phyloP scores from a whole-genome alignment of 2,329 filamentous ascomycete genomes.

The Hypoxylon sp. region DNA sequence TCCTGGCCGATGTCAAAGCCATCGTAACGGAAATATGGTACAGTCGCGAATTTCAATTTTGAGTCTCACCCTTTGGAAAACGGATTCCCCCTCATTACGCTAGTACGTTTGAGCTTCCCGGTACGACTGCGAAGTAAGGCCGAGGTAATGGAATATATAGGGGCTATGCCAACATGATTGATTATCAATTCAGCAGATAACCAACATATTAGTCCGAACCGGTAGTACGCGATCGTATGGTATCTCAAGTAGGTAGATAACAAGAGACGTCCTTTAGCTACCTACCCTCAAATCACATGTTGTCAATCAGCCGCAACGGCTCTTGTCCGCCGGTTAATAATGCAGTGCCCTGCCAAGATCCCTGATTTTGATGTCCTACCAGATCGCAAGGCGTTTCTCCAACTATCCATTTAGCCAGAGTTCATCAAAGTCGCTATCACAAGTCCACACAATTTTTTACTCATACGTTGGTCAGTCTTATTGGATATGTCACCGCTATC shows the following conservation, averaged over 20 bases:
- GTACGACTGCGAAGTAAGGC: not conserved
- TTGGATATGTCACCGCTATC: conserved; percentile 15
- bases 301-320: conserved; percentile 33
- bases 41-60: too few relatives aligned
- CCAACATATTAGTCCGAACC: conserved; percentile 5
- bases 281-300: not conserved
- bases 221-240: conserved; percentile 14
- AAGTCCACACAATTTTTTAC: not conserved
- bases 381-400: conserved; percentile 27
- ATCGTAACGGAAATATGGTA: too few relatives aligned
- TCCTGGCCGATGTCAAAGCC: too few relatives aligned
- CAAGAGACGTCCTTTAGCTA: conserved; percentile 6
- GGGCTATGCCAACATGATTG: not conserved
- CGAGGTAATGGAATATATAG: not conserved
- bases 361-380: conserved; percentile 14
- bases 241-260: conserved; percentile 4
- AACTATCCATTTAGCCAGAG: conserved; percentile 49
- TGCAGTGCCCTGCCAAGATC: conserved; percentile 12
- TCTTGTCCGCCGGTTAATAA: conserved; percentile 38
- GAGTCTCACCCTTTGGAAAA: too few relatives aligned
- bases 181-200: conserved; percentile 18
- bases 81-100: too few relatives aligned
- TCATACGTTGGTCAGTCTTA: conserved; percentile 24
- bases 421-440: conserved; percentile 17
- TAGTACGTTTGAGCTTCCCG: not conserved